phyloP scores from a whole-genome alignment of 768 basidiomycete species.

The Kondoa subrosea region DNA sequence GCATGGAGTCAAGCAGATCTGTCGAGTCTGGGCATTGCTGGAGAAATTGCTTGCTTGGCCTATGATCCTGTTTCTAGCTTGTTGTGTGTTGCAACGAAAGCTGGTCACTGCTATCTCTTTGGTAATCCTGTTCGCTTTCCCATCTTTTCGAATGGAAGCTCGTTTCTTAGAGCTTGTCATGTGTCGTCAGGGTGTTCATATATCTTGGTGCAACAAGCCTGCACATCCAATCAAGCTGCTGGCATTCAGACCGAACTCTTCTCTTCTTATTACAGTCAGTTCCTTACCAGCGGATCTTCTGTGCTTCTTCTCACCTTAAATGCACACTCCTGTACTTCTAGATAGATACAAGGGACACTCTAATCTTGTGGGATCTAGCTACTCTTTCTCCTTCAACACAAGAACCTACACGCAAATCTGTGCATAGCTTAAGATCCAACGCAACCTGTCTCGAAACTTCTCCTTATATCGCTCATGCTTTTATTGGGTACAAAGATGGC shows the following conservation, averaged over 20 bases:
- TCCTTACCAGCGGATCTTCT: slow-evolving; percentile 18
- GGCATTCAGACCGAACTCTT: slow-evolving; percentile 43
- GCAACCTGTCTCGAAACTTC: slow-evolving; percentile 46
- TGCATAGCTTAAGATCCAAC: not conserved
- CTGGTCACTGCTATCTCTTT: slow-evolving; percentile 49
- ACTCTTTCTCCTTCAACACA: slow-evolving; percentile 8
- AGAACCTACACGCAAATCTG: slow-evolving; percentile 1
- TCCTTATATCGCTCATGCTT: slow-evolving; percentile 58
- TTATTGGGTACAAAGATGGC: slow-evolving; percentile 42
- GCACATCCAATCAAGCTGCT: slow-evolving; percentile 42
- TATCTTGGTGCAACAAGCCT: slow-evolving; percentile 39
- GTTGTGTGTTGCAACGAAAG: slow-evolving; percentile 42
- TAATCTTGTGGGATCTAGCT: slow-evolving; percentile 24
- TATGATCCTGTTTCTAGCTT: slow-evolving; percentile 34
- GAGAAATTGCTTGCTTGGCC: slow-evolving; percentile 32
- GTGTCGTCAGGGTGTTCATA: slow-evolving; percentile 35
- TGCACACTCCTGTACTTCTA: slow-evolving; percentile 5
- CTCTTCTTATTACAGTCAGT: slow-evolving; percentile 51
- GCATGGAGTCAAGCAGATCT: not conserved
- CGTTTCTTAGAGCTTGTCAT: not conserved
- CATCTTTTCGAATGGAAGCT: not conserved
- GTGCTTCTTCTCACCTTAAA: not conserved
- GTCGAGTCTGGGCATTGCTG: slow-evolving; percentile 16
- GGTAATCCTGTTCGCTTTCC: slow-evolving; percentile 36
- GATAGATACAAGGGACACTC: slow-evolving; percentile 30